Evolutionary conservation across 2,329 filamentous ascomycete genomes (phyloP), one percentile per base, ranked within the genome.

Genomic region (Ophiostoma sp.): DNA sequence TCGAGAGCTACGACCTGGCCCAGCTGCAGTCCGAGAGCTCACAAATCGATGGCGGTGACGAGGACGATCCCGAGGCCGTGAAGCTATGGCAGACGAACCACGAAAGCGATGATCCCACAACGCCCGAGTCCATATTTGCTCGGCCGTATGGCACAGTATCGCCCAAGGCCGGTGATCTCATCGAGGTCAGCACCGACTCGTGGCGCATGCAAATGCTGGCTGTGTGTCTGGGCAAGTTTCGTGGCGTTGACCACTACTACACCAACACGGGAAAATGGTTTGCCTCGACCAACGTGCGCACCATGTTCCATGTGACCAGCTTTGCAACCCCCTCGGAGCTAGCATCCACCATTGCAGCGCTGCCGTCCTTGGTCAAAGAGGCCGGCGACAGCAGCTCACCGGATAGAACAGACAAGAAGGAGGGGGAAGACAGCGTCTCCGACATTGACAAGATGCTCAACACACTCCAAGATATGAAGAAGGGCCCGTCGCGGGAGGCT

Each of bases 181-280:
- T 86, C 38, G 84, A 86, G 72, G 72, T 85, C 69, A 69, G 70
- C 52, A 70, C 72, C 3, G 69, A 73, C 41, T 69, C 72, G 55
- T 74, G 62, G 71, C 72, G 82, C 40, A 76, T 81, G 27, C 81
- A 82, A 4, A 71, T 84, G 16, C 77, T 87, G 62, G 85, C 80
- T 12, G 74, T 87, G 62, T 85, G 82, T 71, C 76, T 87, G 7
- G 84, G 84, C 14, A 80, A 77, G 67, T 79, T 83, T 71, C 79
- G 82, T 52, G 80, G 80, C 18, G 77, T 81, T 58, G 78, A 85
- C 71, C 83, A 86, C 74, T 85, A 83, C 74, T 86, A 85, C 74
- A 81, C 82, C 42, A 79, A 75, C 71, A 81, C 79, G 16, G 85
- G 84, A 71, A 81, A 81, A 72, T 81, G 80, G 77, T 82, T 85